Evolutionary conservation across 371 early-diverging fungal species (phyloP).

Genomic region (Rhizopus arrhizus): DNA sequence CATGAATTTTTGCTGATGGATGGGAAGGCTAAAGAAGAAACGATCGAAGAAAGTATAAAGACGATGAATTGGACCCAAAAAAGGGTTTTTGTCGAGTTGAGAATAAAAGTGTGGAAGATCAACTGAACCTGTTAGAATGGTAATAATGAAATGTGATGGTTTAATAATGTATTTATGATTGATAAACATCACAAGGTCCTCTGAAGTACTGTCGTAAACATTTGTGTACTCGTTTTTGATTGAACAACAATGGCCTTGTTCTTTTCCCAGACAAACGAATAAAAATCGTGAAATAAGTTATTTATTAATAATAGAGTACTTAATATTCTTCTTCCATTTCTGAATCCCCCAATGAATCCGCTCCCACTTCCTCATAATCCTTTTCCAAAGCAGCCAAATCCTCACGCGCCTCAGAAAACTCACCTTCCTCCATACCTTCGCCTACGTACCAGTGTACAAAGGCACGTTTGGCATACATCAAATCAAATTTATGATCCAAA

Average conservation of each 20-base stretch:
- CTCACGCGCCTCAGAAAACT: conserved; percentile 89
- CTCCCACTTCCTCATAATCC: conserved; percentile 98
- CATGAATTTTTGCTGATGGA: not conserved
- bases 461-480: conserved; percentile 65
- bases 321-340: conserved; percentile 53
- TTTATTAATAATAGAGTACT: no score
- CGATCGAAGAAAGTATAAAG: no score
- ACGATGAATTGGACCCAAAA: not conserved
- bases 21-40: not conserved
- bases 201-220: no score
- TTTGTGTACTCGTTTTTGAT: no score
- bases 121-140: not conserved
- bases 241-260: no score
- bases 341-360: conserved; percentile 83
- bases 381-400: conserved; percentile 99
- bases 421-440: conserved; percentile 96
- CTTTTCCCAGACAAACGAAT: no score
- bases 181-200: no score
- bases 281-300: no score
- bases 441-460: conserved; percentile 99
- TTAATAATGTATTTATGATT: not conserved
- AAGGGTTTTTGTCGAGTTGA: not conserved
- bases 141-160: not conserved
- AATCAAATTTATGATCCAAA: conserved; percentile 90
- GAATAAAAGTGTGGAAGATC: not conserved